Percentiles rank a stretch among this genome's conserved stretches.
Evolutionary conservation across 2,329 filamentous ascomycete species (phyloP).

Genomic region (Macrophomina phaseolina): DNA sequence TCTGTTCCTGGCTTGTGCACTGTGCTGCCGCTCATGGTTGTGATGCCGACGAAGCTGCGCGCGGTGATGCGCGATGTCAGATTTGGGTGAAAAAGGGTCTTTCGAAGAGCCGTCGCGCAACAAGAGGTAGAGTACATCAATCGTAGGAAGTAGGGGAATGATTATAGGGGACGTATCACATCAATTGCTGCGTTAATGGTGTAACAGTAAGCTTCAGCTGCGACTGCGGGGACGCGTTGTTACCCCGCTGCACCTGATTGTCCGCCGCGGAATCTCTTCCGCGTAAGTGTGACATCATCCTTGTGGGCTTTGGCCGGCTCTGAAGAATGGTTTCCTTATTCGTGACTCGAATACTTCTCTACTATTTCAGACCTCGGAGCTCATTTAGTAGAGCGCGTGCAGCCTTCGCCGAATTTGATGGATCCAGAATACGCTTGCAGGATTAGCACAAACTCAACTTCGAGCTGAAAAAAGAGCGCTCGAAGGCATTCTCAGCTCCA

Average conservation of each 20-base stretch:
- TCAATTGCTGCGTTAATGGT: conserved; percentile 4
- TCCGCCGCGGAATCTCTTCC: conserved; percentile 2
- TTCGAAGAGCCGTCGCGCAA: background rate
- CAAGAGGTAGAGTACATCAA: background rate
- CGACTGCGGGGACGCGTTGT: conserved; percentile 2
- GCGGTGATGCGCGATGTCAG: background rate
- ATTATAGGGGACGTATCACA: background rate
- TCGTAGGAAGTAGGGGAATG: background rate
- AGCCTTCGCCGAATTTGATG: too few species aligned
- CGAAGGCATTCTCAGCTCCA: too few species aligned
- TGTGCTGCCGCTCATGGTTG: conserved; percentile 21
- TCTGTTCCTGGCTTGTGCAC: conserved; percentile 48
- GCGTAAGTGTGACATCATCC: background rate
- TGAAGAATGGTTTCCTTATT: too few species aligned
- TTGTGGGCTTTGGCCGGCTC: too few species aligned
- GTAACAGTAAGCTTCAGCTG: conserved; percentile 6
- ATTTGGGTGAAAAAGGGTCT: background rate
- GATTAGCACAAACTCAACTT: too few species aligned
- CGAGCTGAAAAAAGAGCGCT: too few species aligned
- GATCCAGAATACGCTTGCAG: too few species aligned
- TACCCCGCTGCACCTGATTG: conserved; percentile 9
- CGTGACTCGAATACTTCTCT: too few species aligned
- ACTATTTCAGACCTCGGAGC: too few species aligned
- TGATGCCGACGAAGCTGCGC: background rate
- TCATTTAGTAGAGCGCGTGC: too few species aligned